These are phyloP conservation scores for Sanghuangporus sanghuang DNA, from an alignment of 1,284 basidiomycete genomes.

Conservation along the genomic window DNA sequence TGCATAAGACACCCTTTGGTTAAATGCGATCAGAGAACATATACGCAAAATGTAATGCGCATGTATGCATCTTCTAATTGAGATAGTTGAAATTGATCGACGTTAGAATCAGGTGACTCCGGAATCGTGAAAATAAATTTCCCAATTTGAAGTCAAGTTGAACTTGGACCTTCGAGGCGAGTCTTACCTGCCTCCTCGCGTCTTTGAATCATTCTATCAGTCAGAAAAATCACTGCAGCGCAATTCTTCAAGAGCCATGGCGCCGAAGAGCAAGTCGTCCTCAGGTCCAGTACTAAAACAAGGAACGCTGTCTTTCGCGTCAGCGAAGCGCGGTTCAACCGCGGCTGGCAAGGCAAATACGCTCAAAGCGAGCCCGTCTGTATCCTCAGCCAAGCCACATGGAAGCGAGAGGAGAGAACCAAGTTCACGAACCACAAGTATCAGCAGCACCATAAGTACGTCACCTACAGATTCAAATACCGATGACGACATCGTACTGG, in stretches of 20 bases:
- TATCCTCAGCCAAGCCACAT: slow-evolving; percentile 19
- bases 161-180: not conserved
- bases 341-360: slow-evolving; percentile 30
- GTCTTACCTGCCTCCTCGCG: not conserved
- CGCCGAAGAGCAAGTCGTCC: slow-evolving; percentile 4
- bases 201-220: not conserved
- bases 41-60: too few relatives aligned
- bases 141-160: not conserved
- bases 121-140: not conserved
- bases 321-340: slow-evolving; percentile 45
- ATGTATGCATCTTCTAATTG: too few relatives aligned
- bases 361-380: slow-evolving; percentile 12
- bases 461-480: slow-evolving; percentile 3
- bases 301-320: slow-evolving; percentile 41
- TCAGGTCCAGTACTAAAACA: slow-evolving; percentile 34
- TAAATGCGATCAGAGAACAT: too few relatives aligned
- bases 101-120: not conserved
- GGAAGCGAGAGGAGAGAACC: slow-evolving; percentile 18
- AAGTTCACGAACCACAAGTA: slow-evolving; percentile 5
- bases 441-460: slow-evolving; percentile 11
- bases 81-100: too few relatives aligned
- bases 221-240: not conserved
- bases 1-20: too few relatives aligned
- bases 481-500: slow-evolving; percentile 8
- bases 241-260: not conserved